phyloP scores from a whole-genome alignment of 306 rosid species.

The Fragaria vesca region DNA sequence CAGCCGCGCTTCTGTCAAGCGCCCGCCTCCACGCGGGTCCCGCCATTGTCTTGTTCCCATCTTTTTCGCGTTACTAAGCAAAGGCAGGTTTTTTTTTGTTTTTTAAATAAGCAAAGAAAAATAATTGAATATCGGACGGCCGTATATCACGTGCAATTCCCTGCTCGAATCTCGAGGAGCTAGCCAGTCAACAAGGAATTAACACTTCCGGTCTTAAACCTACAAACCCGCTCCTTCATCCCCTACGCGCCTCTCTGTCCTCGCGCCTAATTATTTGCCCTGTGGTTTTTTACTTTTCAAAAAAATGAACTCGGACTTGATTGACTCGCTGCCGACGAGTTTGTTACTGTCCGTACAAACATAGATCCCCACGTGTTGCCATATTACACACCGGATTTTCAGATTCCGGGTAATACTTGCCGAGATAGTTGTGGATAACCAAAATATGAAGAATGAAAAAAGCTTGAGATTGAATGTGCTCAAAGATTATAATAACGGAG shows the following conservation, averaged over 20 bases:
- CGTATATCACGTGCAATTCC: slow-evolving; percentile 32
- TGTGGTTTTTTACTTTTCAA: neutral
- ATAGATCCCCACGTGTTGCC: neutral
- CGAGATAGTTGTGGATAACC: neutral
- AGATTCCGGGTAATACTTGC: neutral
- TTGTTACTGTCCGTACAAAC: neutral
- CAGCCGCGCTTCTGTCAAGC: slow-evolving; percentile 36
- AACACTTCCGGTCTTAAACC: slow-evolving; percentile 21
- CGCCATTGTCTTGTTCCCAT: slow-evolving; percentile 21
- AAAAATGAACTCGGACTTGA: neutral
- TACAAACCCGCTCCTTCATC: slow-evolving; percentile 5
- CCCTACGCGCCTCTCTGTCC: slow-evolving; percentile 13
- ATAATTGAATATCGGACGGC: slow-evolving; percentile 28
- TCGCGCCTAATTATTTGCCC: neutral
- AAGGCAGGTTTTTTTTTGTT: neutral
- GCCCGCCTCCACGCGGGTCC: slow-evolving; percentile 35
- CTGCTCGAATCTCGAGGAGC: slow-evolving; percentile 20
- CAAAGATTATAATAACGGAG: neutral
- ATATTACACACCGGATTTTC: neutral
- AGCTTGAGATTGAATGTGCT: neutral
- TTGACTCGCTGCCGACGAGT: neutral
- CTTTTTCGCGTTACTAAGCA: slow-evolving; percentile 22
- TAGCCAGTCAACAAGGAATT: slow-evolving; percentile 29
- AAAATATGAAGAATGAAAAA: too few species aligned
- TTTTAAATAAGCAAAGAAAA: neutral